Evolutionary conservation across 2,329 filamentous ascomycete species (phyloP), one percentile per base, ranked within the genome.

Genomic region (Fusarium sp.): DNA sequence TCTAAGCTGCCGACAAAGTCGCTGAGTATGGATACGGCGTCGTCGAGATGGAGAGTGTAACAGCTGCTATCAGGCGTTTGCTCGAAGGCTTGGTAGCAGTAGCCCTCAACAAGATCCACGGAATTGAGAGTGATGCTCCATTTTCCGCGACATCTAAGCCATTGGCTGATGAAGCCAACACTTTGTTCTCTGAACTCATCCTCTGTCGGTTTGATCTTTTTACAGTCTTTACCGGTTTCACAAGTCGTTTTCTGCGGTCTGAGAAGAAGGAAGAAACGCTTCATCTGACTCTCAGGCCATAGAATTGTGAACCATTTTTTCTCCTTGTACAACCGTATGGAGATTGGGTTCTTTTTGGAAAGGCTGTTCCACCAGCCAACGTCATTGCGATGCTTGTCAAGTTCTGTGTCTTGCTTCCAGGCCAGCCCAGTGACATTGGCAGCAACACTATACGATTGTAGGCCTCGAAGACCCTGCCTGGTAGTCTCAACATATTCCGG

Each of bases 11-110:
- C 15, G 4, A 49, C 11, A 19, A 54, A 54, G 8, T 49, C 51
- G 11, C 23, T 39, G 0, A 49, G 43, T 4, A 49, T 11, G 6
- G 30, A 54, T 1, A 17, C 19, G 1, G 43, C 23, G n/a, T 49
- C 51, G 6, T 49, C 49, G 1, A 49, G 19, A 39, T 54, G 43
- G 8, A 54, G 32, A 8, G 15, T 19, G 4, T 10, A 3, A 7
- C 43, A 49, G 4, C 23, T 6, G 1, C 14, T 3, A 0, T 32
- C 23, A 3, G 30, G 22, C 3, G 1, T 4, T 22, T 19, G 3
- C 3, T 15, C 19, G n/a, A 49, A 30, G 6, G 7, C 19, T 4
- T 0, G 8, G 0, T 3, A 3, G 15, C 32, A 49, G 3, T 35
- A 17, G 1, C 43, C 43, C 13, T 55, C n/a, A 2, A 55, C 20